Evolutionary conservation across 2,329 filamentous ascomycete genomes (phyloP).

Genomic region (Phialophora macrospora): DNA sequence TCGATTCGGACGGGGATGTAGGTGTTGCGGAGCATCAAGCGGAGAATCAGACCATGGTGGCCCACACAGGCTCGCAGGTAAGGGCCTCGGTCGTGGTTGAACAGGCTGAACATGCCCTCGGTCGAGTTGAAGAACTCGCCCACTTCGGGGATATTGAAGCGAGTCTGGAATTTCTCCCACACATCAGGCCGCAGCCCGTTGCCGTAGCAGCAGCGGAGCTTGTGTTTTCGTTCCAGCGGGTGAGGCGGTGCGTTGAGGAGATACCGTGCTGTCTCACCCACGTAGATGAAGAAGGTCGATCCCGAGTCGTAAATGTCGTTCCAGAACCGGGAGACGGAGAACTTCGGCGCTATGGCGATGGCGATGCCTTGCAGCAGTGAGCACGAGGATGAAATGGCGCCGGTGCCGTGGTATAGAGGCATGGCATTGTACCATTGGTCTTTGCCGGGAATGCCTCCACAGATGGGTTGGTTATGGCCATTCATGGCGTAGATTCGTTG

Average conservation of each 20-base stretch:
- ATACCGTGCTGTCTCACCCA: slow-evolving; percentile 58
- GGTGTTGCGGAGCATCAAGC: slow-evolving; percentile 58
- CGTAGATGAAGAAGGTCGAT: slow-evolving; percentile 63
- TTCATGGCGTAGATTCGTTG: slow-evolving; percentile 51
- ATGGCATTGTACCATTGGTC: slow-evolving; percentile 78
- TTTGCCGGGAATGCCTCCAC: slow-evolving; percentile 20
- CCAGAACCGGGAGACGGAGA: slow-evolving; percentile 40
- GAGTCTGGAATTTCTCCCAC: slow-evolving; percentile 53
- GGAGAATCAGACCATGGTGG: slow-evolving; percentile 69
- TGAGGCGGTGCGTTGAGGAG: slow-evolving; percentile 52
- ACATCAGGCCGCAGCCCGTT: slow-evolving; percentile 57
- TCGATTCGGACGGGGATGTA: slow-evolving; percentile 73
- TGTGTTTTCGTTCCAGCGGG: slow-evolving; percentile 53
- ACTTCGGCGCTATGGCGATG: slow-evolving; percentile 48
- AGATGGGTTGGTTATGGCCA: slow-evolving; percentile 34
- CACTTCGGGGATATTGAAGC: slow-evolving; percentile 56
- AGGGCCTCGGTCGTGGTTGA: slow-evolving; percentile 65
- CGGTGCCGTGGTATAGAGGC: slow-evolving; percentile 78
- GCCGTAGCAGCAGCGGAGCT: slow-evolving; percentile 52
- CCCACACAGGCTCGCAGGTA: slow-evolving; percentile 70
- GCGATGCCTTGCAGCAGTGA: slow-evolving; percentile 56
- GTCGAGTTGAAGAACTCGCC: slow-evolving; percentile 79
- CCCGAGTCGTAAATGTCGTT: slow-evolving; percentile 45
- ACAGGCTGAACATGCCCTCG: slow-evolving; percentile 69
- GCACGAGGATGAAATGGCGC: slow-evolving; percentile 63